phyloP scores from a whole-genome alignment of 2,329 filamentous ascomycete genomes.

The Ascochyta koolunga region DNA sequence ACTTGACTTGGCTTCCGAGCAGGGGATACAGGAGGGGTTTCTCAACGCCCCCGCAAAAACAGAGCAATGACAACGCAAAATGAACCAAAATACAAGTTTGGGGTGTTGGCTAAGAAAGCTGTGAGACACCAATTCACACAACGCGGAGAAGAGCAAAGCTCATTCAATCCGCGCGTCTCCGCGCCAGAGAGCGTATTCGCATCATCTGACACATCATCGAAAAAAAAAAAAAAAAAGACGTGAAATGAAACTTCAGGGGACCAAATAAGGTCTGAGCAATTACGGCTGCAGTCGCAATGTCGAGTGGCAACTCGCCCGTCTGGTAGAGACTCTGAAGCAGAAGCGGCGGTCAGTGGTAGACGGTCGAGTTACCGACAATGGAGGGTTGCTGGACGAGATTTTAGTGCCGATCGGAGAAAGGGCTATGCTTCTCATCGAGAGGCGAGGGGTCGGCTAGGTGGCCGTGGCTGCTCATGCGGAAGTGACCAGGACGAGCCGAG shows the following conservation, averaged over 20 bases:
- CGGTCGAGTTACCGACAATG: slow-evolving; percentile 43
- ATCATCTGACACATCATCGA: slow-evolving; percentile 15
- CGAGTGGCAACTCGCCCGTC: slow-evolving; percentile 29
- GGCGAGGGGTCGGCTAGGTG: slow-evolving; percentile 53
- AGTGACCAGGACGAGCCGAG: slow-evolving; percentile 51
- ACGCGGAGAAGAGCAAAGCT: slow-evolving; percentile 44
- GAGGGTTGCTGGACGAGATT: slow-evolving; percentile 5
- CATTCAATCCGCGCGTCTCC: slow-evolving; percentile 47
- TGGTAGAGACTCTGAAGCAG: slow-evolving; percentile 52
- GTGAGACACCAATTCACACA: slow-evolving; percentile 46
- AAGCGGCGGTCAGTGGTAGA: slow-evolving; percentile 53
- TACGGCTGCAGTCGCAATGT: slow-evolving; percentile 48
- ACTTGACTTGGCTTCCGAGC: slow-evolving; percentile 14
- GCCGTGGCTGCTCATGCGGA: slow-evolving; percentile 54
- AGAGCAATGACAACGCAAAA: slow-evolving; percentile 45
- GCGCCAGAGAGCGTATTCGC: slow-evolving; percentile 41
- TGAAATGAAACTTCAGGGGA: slow-evolving; percentile 43
- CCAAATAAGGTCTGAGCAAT: slow-evolving; percentile 51
- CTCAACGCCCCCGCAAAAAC: slow-evolving; percentile 35
- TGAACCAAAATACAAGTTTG: slow-evolving; percentile 42
- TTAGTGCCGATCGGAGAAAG: slow-evolving; percentile 37
- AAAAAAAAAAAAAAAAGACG: slow-evolving; percentile 14
- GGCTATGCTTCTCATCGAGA: slow-evolving; percentile 43
- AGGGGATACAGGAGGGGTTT: slow-evolving; percentile 19
- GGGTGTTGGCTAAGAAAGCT: slow-evolving; percentile 25